phyloP scores from a whole-genome alignment of 2,329 filamentous ascomycete species.

The Aureobasidium melanogenum region DNA sequence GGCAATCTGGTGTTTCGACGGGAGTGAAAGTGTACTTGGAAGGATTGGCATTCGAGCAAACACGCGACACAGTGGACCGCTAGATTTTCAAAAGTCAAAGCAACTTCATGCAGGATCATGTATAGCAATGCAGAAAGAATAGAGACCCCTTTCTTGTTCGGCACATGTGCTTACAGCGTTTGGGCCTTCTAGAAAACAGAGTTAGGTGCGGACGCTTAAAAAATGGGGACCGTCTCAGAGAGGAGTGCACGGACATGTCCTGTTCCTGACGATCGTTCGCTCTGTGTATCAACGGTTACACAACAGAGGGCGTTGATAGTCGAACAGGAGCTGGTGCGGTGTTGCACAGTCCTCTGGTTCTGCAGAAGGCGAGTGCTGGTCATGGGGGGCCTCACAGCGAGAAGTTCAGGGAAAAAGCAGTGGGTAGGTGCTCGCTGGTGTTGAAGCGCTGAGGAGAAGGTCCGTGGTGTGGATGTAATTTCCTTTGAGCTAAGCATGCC shows the following conservation, averaged over 20 bases:
- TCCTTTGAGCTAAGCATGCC: constrained; percentile 8
- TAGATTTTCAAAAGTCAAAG: background rate
- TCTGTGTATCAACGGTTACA: constrained; percentile 3
- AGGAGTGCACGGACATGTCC: background rate
- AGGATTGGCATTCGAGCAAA: background rate
- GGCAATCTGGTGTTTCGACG: background rate
- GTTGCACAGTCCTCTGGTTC: background rate
- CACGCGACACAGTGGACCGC: background rate
- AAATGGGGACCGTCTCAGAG: constrained; percentile 3
- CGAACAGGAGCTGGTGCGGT: background rate
- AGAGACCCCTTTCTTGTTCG: background rate
- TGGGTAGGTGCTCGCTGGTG: background rate
- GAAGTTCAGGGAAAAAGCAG: background rate
- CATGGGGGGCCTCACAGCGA: background rate
- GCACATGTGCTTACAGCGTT: constrained; percentile 5
- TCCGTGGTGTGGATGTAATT: constrained; percentile 3
- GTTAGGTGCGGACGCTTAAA: constrained; percentile 8
- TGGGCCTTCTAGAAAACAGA: constrained; percentile 9
- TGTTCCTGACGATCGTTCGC: constrained; percentile 8
- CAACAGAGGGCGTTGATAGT: background rate
- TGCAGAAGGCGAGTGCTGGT: background rate
- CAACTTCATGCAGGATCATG: background rate
- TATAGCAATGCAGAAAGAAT: constrained; percentile 2
- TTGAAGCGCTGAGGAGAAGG: constrained; percentile 4
- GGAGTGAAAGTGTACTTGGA: background rate